These are phyloP conservation scores for Podospora didyma DNA, from an alignment of 495 filamentous ascomycete species.

Conservation along the genomic window DNA sequence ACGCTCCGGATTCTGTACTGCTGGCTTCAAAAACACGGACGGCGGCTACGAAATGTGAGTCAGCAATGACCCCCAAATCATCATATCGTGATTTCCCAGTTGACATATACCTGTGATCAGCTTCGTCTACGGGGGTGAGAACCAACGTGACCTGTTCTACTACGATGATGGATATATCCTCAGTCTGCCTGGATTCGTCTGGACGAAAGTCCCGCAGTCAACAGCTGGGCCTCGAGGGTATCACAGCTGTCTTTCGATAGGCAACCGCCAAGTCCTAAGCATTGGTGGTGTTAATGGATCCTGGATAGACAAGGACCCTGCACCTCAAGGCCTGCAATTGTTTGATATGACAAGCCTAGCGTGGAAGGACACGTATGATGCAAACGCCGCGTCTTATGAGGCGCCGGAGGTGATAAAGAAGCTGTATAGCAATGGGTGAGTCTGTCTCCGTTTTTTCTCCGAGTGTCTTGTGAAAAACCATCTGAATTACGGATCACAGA, in stretches of 20 bases:
- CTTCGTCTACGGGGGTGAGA: slow-evolving; percentile 32
- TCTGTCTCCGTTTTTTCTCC: too few species aligned
- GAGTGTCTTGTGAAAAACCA: too few species aligned
- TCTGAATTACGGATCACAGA: too few species aligned
- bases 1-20: slow-evolving; percentile 23
- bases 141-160: slow-evolving; percentile 6
- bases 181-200: slow-evolving; percentile 44
- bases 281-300: slow-evolving; percentile 27
- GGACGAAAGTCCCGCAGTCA: slow-evolving; percentile 26
- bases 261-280: slow-evolving; percentile 37
- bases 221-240: slow-evolving; percentile 22
- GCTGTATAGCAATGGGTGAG: slow-evolving; percentile 26
- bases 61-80: background rate
- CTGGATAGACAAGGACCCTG: slow-evolving; percentile 28
- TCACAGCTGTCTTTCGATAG: slow-evolving; percentile 29
- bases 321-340: slow-evolving; percentile 35
- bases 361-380: slow-evolving; percentile 36
- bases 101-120: slow-evolving; percentile 10
- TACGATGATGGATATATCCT: slow-evolving; percentile 36
- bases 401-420: slow-evolving; percentile 22
- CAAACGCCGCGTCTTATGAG: slow-evolving; percentile 33
- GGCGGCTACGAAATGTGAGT: slow-evolving; percentile 32
- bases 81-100: background rate
- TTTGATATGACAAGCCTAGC: slow-evolving; percentile 39
- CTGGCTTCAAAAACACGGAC: slow-evolving; percentile 27